Base-by-base conservation (phyloP, 345 rosid species). In the Linum usitatissimum region DNA sequence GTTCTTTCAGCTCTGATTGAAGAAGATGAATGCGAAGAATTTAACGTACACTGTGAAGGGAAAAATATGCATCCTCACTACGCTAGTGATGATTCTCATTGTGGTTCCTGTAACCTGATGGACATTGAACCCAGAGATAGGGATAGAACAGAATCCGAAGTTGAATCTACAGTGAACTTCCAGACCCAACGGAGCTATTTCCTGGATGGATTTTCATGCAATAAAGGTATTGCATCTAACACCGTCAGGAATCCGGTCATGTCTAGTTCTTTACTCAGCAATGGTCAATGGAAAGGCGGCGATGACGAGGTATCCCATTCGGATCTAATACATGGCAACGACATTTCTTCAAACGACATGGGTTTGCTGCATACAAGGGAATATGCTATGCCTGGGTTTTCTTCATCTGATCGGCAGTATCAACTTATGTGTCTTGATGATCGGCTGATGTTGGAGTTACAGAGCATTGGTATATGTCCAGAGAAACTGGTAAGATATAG, bases 1-100 rank as follows among this genome's bases (percentile, higher is more conserved):
- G 80, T 90, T 64, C 88, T 93, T 61, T 86, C 96, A 66, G 96
- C 99, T 69, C 77, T 93, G 74, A 90, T 93, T 64, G 97, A 83
- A 74, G 93, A 88, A 80, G 99, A 90, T 72, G 99, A 87, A 66
- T 74, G 70, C 68, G 99, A 90, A 63, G 99, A 90, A 74, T 65
- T 78, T 57, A 78, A 65, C 77, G 79, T 72, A 53, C 80, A 76
- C 10, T 60, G 70, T 20, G 96, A 86, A 76, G 89, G 86, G 63
- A 90, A 84, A 71, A 86, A 78, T 69, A 68, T 84, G 75, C 76
- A 91, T 59, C 28, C 28, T 23, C 97, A 93, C 72, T 82, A 87
- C 57, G 86, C 83, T 20, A 90, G 99, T 66, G 99, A 93, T 80
- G 97, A 87, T 76, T 93, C 99, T 72, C 95, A 90, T 71, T 87